These are phyloP conservation scores for Solanum pennellii DNA, from an alignment of 257 asterid genomes.

Conservation along the genomic window DNA sequence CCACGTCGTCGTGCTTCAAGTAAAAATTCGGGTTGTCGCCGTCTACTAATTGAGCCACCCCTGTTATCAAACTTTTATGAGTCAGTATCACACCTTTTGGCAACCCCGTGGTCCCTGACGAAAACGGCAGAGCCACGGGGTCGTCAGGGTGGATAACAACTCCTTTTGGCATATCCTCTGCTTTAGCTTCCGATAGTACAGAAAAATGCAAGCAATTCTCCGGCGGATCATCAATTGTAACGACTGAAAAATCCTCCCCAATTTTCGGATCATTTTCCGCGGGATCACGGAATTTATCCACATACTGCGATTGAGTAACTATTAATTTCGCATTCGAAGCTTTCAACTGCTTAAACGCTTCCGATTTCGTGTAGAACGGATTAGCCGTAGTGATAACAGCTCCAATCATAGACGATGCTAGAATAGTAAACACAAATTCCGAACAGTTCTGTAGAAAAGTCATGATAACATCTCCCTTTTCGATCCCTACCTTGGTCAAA, in stretches of 20 bases:
- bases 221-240: slow-evolving; percentile 51
- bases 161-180: slow-evolving; percentile 11
- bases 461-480: slow-evolving; percentile 58
- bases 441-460: slow-evolving; percentile 59
- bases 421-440: slow-evolving; percentile 65
- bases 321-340: slow-evolving; percentile 44
- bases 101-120: slow-evolving; percentile 73
- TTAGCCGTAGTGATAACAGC: slow-evolving; percentile 59
- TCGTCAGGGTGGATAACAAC: slow-evolving; percentile 38
- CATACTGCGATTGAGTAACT: slow-evolving; percentile 61
- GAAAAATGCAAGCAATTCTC: slow-evolving; percentile 56
- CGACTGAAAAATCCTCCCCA: slow-evolving; percentile 32
- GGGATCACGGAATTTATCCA: slow-evolving; percentile 45
- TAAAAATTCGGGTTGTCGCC: slow-evolving; percentile 71
- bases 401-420: slow-evolving; percentile 70
- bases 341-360: slow-evolving; percentile 55
- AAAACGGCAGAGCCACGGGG: slow-evolving; percentile 67
- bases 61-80: slow-evolving; percentile 58
- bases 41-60: slow-evolving; percentile 75
- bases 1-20: slow-evolving; percentile 43
- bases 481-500: slow-evolving; percentile 27
- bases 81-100: slow-evolving; percentile 78
- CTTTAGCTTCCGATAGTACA: slow-evolving; percentile 26
- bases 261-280: slow-evolving; percentile 20
- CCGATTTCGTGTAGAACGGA: slow-evolving; percentile 47